Evolutionary conservation across 2,329 filamentous ascomycete species (phyloP).

Genomic region (Pyricularia grisea): DNA sequence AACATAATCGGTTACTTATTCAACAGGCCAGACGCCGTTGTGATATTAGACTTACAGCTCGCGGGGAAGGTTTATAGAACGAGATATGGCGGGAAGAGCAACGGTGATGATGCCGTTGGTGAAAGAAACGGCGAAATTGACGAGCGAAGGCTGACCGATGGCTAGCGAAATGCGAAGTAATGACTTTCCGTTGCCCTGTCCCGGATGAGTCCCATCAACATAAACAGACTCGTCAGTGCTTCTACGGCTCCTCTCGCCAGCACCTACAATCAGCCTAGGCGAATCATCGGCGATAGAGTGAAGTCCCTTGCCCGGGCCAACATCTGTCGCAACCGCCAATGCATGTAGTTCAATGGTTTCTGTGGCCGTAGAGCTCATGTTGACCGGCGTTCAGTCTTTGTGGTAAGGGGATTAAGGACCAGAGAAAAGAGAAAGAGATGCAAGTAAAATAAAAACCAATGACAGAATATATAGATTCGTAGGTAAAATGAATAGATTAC

Average conservation of each 20-base stretch:
- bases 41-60: neutral
- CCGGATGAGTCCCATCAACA: neutral
- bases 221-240: neutral
- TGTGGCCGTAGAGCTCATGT: neutral
- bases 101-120: slow-evolving; percentile 26
- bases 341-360: neutral
- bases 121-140: slow-evolving; percentile 18
- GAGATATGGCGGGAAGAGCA: slow-evolving; percentile 27
- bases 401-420: neutral
- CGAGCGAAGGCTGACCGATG: slow-evolving; percentile 12
- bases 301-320: neutral
- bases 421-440: neutral
- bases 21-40: too few species aligned
- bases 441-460: too few species aligned
- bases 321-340: neutral
- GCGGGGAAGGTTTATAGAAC: slow-evolving; percentile 21
- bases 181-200: neutral
- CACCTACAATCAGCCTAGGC: neutral
- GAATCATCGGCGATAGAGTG: neutral
- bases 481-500: neutral
- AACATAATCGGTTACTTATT: neutral
- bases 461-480: neutral
- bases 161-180: neutral
- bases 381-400: neutral
- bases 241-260: neutral